phyloP scores from a whole-genome alignment of 495 filamentous ascomycete genomes.

The Talaromyces nanjingensis region DNA sequence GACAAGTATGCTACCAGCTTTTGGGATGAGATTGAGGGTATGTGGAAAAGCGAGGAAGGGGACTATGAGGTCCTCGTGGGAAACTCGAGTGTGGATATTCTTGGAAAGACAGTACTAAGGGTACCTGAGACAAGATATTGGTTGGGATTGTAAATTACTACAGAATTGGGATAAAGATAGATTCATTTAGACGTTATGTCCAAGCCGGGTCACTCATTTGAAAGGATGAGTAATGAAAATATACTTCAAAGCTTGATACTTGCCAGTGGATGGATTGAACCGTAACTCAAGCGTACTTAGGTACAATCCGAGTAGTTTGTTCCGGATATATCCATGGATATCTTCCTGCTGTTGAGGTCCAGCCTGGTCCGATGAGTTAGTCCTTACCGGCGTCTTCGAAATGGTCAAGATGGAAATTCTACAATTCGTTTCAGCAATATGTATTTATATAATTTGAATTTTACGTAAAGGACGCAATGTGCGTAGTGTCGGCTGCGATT shows the following conservation, averaged over 20 bases:
- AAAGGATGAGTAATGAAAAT: background rate
- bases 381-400: background rate
- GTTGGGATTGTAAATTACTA: conserved; percentile 17
- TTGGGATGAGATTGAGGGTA: conserved; percentile 57
- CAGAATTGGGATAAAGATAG: background rate
- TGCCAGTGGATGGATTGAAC: background rate
- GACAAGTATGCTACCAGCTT: conserved; percentile 65
- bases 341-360: background rate
- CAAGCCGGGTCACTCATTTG: background rate
- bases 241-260: background rate
- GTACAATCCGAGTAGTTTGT: background rate
- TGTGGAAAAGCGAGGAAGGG: conserved; percentile 68
- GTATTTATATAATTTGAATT: background rate
- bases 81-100: conserved; percentile 34
- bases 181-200: background rate
- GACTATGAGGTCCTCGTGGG: conserved; percentile 57
- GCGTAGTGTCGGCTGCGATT: background rate
- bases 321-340: background rate
- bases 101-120: conserved; percentile 32
- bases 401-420: background rate
- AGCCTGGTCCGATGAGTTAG: background rate
- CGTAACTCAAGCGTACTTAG: background rate
- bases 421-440: background rate
- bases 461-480: background rate
- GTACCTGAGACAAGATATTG: conserved; percentile 31